Conservation (phyloP, 352 stramenopile species). For the Phytophthora nicotianae region DNA sequence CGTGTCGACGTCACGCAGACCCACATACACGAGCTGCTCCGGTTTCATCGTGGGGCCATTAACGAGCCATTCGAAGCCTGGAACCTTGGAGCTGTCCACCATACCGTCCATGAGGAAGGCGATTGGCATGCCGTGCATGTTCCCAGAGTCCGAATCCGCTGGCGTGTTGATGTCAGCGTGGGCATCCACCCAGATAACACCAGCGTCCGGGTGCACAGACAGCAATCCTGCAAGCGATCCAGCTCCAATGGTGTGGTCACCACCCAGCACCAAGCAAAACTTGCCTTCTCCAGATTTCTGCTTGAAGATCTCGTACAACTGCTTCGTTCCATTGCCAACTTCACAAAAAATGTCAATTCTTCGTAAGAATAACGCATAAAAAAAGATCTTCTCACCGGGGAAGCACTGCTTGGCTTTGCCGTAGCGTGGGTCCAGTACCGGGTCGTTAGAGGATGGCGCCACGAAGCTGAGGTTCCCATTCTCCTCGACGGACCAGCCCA, state of each 20-base stretch:
- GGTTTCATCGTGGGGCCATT: slow-evolving; percentile 76
- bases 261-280: slow-evolving; percentile 96
- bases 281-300: slow-evolving; percentile 89
- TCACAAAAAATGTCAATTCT: slow-evolving; percentile 3
- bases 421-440: slow-evolving; percentile 66
- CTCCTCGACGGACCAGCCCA: slow-evolving; percentile 88
- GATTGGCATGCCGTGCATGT: slow-evolving; percentile 99
- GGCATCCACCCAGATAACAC: slow-evolving; percentile 98
- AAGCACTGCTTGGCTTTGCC: slow-evolving; percentile 82
- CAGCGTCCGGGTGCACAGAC: slow-evolving; percentile 89
- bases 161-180: slow-evolving; percentile 99
- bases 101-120: slow-evolving; percentile 94
- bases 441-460: slow-evolving; percentile 55
- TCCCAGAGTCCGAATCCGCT: slow-evolving; percentile 88
- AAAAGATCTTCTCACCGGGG: slow-evolving; percentile 40
- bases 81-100: slow-evolving; percentile 86
- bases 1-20: slow-evolving; percentile 93
- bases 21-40: slow-evolving; percentile 96
- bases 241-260: slow-evolving; percentile 96
- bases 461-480: slow-evolving; percentile 81
- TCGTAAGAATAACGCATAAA: neutral
- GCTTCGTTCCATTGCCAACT: slow-evolving; percentile 89
- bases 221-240: slow-evolving; percentile 94
- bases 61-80: slow-evolving; percentile 95
- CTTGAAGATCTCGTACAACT: slow-evolving; percentile 83